Base-by-base conservation (phyloP, 2,329 filamentous ascomycete genomes). In the Cladosporium colombiae region DNA sequence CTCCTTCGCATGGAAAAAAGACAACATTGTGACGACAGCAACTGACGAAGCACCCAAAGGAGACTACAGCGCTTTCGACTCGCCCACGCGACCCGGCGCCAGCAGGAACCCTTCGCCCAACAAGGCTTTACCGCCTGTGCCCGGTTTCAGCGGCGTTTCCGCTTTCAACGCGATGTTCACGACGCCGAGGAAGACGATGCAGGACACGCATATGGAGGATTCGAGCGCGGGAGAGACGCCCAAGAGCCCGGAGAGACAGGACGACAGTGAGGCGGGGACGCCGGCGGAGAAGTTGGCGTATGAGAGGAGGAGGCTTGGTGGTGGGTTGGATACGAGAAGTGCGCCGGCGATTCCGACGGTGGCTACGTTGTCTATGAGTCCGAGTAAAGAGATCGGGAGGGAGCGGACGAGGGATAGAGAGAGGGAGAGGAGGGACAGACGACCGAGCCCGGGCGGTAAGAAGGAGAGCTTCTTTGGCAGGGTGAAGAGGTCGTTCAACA, bases 171-270 rank as follows among this genome's bases (percentile, higher is more conserved):
- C 75, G 2, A 65, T 74, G 7, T 77, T 76, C 66, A 76, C 69
- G 65, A 79, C 78, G 29, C 78, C 78, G n/a, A 74, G 78, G 31
- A 78, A 75, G 58, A 67, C 70, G 14, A 69, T 70, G 35, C 69
- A 74, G 66, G 79, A 81, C 66, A 46, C 49, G 16, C 46, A 55
- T 23, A 68, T 74, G 60, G 75, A 79, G 64, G 80, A 80, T 65
- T 82, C 81, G 65, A 82, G 80, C 14, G 81, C 81, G 60, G 82
- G 81, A 23, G 82, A 83, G 71, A 84, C 82, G 52, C 81, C 82
- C 0, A 79, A 79, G 67, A 81, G 80, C 4, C 81, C 81, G 0
- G 77, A 78, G 66, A 73, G 76, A 40, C 71, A 72, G 64, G 74
- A 76, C 50, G 80, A 81, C 68, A 73, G 71, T 65, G 73, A 76